These are phyloP conservation scores for Debaryomyces sp. DNA, from an alignment of 1,139 yeast species.

Conservation along the genomic window DNA sequence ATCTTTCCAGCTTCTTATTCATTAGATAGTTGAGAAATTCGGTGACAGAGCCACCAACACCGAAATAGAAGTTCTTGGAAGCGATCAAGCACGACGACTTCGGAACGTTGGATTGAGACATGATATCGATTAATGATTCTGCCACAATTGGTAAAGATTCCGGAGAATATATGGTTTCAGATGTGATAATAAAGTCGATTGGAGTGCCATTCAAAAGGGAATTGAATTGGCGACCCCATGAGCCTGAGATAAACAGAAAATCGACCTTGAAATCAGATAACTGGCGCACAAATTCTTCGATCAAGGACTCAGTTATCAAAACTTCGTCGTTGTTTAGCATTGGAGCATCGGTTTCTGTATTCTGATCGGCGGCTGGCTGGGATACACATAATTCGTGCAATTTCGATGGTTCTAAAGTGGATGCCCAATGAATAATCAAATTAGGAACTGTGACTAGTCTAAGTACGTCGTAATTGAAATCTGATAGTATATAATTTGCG, in stretches of 20 bases:
- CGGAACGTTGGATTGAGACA: conserved; percentile 17
- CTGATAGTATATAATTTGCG: conserved; percentile 58
- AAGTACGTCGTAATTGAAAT: conserved; percentile 79
- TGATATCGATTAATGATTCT: conserved; percentile 55
- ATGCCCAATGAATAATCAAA: conserved; percentile 74
- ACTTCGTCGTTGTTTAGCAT: conserved; percentile 60
- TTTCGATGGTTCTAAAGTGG: conserved; percentile 36
- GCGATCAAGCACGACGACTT: conserved; percentile 56
- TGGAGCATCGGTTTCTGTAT: conserved; percentile 18
- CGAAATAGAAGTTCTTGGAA: conserved; percentile 92
- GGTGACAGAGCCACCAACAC: conserved; percentile 92
- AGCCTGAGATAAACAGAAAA: conserved; percentile 69
- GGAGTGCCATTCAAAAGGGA: conserved; percentile 23
- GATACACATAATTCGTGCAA: conserved; percentile 34
- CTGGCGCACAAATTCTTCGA: conserved; percentile 44
- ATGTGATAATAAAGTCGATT: conserved; percentile 61
- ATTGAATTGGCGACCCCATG: conserved; percentile 76
- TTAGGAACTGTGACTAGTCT: conserved; percentile 89
- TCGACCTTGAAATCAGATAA: conserved; percentile 41
- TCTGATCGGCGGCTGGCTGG: conserved; percentile 27
- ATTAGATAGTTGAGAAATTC: conserved; percentile 58
- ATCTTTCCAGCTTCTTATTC: conserved; percentile 12
- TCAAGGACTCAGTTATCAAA: conserved; percentile 50
- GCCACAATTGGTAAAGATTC: conserved; percentile 71
- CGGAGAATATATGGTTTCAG: conserved; percentile 89